Base-by-base conservation (phyloP, 805 yeast genomes). In the Candida maesae region DNA sequence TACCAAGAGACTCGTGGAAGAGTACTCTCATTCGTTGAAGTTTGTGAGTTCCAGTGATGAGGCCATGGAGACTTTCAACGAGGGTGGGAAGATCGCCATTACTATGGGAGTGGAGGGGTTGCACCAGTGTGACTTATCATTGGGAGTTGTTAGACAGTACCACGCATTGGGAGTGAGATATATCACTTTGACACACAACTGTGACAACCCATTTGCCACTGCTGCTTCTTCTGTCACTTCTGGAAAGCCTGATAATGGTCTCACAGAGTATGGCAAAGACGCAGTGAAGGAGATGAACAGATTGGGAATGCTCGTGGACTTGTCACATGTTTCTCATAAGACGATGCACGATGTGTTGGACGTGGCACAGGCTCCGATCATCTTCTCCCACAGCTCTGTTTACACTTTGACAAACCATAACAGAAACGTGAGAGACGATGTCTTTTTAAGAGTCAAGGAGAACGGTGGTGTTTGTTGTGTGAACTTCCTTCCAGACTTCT, bases 141-240 rank as follows among this genome's bases (percentile, higher is more conserved):
- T 74, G n/a, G 78, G 67, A 11, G 75, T 72, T 14, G 57, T 75
- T 20, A 62, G 81, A 49, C 71, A 65, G 49, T 75, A 69, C 51
- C 67, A 55, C 47, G 74, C 69, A 6, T 45, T 75, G 26, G 80
- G 80, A 11, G 76, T 74, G n/a, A 51, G 79, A 29, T 75, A 75
- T 51, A 68, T 73, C 30, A 75, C 80, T 0, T 52, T 75, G 38
- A 74, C 79, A 0, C 79, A 74, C 44, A 74, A 74, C 50, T 73
- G 79, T 56, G 78, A 74, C 47, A 75, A 75, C 45, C 78, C 79
- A 5, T 75, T 73, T 57, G 79, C 79, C 3, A 73, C 78, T 12
- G 76, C 79, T 13, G 78, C 79, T 8, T 63, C 73, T 6, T 64
- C 75, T 0, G 64, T 68, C 6, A 49, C 70, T n/a, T 76, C 65